Base-by-base conservation (phyloP, 306 rosid genomes). In the Datisca glomerata region DNA sequence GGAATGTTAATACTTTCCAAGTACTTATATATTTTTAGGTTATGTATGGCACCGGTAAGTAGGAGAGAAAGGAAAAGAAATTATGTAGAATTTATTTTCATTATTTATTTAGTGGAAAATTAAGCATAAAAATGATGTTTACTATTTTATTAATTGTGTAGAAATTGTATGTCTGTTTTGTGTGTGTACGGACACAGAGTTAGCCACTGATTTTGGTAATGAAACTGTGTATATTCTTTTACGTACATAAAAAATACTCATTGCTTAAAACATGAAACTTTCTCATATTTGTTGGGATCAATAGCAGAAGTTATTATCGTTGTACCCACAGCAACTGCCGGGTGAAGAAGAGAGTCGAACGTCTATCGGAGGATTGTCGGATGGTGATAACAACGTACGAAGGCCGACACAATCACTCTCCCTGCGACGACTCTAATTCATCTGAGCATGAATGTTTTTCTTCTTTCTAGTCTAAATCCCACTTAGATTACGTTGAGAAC, bases 331-430 rank as follows among this genome's bases (percentile, higher is more conserved):
- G 25, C 60, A 83, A 84, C 55, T 89, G 97, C 28, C 77, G 95
- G 12, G 95, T 89, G 72, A 89, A 89, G 80, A 89, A 89, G 72
- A 74, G 97, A 45, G 93, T 89, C 43, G 97, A 89, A 63, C 49
- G 97, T 40, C 73, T 89, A 46, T 83, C 97, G 1, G 97, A 89
- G 61, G 97, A 89, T 61, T 89, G 97, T 62, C 86, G 95, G 21
- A 83, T 89, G 97, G 97, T 89, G 19, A 83, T 89, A 43, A 89
- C 97, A 8, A 89, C 97, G 3, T 89, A 89, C n/a, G 97, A 89
- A 75, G 97, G 97, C 2, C 77, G 97, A 61, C 97, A 89, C 75
- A 89, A 89, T 53, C 97, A 89, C 70, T 55, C 85, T 57, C 93
- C 97, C 11, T 89, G 77, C 12, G 95, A 89, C 11, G 97, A 89